Evolutionary conservation across 2,329 filamentous ascomycete genomes (phyloP).

Genomic region (Arthrobotrys iridis): DNA sequence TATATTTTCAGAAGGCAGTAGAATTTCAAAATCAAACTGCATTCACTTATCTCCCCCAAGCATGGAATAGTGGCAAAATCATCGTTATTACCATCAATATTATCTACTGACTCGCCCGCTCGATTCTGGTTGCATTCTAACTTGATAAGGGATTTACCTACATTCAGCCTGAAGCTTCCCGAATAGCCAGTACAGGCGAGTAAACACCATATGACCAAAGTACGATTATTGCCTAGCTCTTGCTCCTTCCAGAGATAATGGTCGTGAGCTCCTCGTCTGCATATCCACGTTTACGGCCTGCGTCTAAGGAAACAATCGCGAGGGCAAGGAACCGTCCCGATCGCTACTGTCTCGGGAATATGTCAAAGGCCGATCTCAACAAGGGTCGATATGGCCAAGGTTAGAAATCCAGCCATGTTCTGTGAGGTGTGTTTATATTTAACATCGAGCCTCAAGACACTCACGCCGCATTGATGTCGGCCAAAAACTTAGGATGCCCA

Average conservation of each 20-base stretch:
- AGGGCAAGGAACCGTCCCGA: not conserved
- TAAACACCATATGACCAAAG: constrained; percentile 14
- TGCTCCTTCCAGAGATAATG: constrained; percentile 26
- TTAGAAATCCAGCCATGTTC: constrained; percentile 17
- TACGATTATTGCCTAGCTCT: constrained; percentile 29
- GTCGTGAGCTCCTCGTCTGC: constrained; percentile 17
- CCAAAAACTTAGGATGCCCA: not conserved
- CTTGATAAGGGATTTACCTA: constrained; percentile 22
- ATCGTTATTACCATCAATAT: not conserved
- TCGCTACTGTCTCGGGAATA: constrained; percentile 17
- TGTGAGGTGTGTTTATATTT: constrained; percentile 25
- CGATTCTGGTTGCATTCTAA: constrained; percentile 9
- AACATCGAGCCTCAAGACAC: constrained; percentile 10
- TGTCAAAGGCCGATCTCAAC: not conserved
- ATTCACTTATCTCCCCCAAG: constrained; percentile 7
- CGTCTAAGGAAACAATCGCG: constrained; percentile 52
- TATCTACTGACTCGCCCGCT: not conserved
- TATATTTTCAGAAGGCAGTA: not conserved
- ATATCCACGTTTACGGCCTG: constrained; percentile 2
- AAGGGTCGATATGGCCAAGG: not conserved
- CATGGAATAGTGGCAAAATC: constrained; percentile 24
- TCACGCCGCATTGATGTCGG: not conserved
- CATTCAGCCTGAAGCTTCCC: constrained; percentile 8
- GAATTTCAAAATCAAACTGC: not conserved
- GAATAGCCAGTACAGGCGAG: constrained; percentile 41